phyloP scores from a whole-genome alignment of 805 yeast genomes.

The Cyberlindnera saturnus region DNA sequence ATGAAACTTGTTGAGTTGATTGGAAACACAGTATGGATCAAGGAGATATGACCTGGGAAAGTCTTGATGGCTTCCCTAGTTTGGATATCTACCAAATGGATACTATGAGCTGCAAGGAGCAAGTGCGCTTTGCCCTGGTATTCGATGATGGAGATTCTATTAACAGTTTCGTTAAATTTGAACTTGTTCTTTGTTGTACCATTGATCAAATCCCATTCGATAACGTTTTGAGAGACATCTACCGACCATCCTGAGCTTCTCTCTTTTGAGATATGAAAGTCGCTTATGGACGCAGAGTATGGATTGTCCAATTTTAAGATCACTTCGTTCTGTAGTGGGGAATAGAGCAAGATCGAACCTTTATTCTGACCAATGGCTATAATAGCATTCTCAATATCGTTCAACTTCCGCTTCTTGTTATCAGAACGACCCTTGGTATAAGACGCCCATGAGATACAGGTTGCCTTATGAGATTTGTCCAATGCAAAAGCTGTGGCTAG shows the following conservation, averaged over 20 bases:
- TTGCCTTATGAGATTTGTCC: constrained; percentile 43
- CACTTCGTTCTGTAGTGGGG: constrained; percentile 58
- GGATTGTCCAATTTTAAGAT: constrained; percentile 45
- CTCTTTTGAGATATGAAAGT: constrained; percentile 37
- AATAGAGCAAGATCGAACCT: constrained; percentile 60
- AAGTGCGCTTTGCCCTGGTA: constrained; percentile 32
- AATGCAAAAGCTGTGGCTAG: constrained; percentile 45
- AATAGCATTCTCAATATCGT: constrained; percentile 34
- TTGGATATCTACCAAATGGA: constrained; percentile 44
- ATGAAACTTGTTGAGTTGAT: constrained; percentile 40
- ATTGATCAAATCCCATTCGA: constrained; percentile 54
- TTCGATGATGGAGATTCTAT: constrained; percentile 28
- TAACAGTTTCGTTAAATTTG: constrained; percentile 27
- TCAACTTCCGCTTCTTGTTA: constrained; percentile 18
- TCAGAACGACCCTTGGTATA: not conserved
- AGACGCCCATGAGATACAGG: constrained; percentile 49
- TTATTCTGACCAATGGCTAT: constrained; percentile 59
- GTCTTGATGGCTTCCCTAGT: constrained; percentile 37
- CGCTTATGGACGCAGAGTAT: constrained; percentile 40
- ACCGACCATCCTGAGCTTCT: constrained; percentile 50
- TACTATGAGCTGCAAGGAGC: constrained; percentile 62
- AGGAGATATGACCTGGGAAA: constrained; percentile 74
- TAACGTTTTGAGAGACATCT: constrained; percentile 51
- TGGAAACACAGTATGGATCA: constrained; percentile 46
- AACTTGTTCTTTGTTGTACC: constrained; percentile 38